Conservation (phyloP, 2,329 filamentous ascomycete species). For the Phoma sp. region DNA sequence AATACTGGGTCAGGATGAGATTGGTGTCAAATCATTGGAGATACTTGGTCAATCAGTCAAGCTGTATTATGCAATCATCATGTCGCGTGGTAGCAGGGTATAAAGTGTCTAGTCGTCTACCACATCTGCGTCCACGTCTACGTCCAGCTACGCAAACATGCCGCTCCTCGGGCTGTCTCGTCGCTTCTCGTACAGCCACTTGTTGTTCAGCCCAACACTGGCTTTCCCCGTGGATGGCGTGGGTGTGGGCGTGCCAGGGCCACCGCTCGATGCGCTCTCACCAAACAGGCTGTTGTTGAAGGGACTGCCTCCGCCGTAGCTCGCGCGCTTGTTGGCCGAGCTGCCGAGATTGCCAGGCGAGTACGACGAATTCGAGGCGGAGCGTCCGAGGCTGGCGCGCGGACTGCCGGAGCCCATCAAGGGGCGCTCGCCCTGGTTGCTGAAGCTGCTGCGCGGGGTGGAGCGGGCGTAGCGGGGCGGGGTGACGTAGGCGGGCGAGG, state of each 20-base stretch:
- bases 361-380: slow-evolving; percentile 53
- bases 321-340: slow-evolving; percentile 63
- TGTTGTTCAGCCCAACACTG: slow-evolving; percentile 83
- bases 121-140: no score
- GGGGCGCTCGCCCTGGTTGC: slow-evolving; percentile 60
- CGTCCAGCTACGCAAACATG: slow-evolving; percentile 33
- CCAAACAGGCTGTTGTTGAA: slow-evolving; percentile 47
- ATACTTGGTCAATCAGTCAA: no score
- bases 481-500: slow-evolving; percentile 70
- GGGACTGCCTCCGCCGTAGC: slow-evolving; percentile 60
- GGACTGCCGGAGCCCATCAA: slow-evolving; percentile 60
- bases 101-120: slow-evolving; percentile 30
- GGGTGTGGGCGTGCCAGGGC: slow-evolving; percentile 63
- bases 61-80: no score
- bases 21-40: no score
- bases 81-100: slow-evolving; percentile 42
- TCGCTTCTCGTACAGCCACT: slow-evolving; percentile 92
- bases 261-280: slow-evolving; percentile 48
- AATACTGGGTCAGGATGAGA: no score
- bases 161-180: slow-evolving; percentile 56
- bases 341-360: slow-evolving; percentile 61
- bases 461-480: slow-evolving; percentile 86
- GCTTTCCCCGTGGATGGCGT: slow-evolving; percentile 67
- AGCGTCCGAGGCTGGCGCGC: slow-evolving; percentile 32
- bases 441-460: slow-evolving; percentile 66